Evolutionary conservation across 306 rosid genomes (phyloP).

Genomic region (Trifolium repens): DNA sequence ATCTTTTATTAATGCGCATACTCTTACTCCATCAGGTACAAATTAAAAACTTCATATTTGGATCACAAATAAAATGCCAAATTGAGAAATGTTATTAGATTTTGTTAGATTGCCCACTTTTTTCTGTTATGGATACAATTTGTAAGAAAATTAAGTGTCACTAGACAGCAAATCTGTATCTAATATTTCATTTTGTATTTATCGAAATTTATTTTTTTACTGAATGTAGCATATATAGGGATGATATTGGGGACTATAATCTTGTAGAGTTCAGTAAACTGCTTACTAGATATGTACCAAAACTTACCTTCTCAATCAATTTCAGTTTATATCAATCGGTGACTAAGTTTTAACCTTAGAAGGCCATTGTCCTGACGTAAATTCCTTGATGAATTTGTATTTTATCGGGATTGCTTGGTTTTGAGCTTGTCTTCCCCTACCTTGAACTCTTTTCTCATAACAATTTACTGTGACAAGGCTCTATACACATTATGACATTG

Average conservation of each 20-base stretch:
- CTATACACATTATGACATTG: constrained; percentile 5
- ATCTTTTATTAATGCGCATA: constrained; percentile 79
- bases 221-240: constrained; percentile 20
- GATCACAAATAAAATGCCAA: not conserved
- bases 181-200: constrained; percentile 11
- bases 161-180: constrained; percentile 15
- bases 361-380: constrained; percentile 1
- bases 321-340: not conserved
- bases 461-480: not conserved
- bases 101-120: constrained; percentile 23
- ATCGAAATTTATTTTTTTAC: constrained; percentile 4
- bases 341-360: constrained; percentile 18
- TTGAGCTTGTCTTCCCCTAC: constrained; percentile 1
- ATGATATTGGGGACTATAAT: constrained; percentile 11
- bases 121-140: constrained; percentile 12
- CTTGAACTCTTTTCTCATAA: constrained; percentile 21
- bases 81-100: constrained; percentile 26
- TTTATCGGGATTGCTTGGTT: not conserved
- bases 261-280: constrained; percentile 13
- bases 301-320: not conserved
- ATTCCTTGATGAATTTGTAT: constrained; percentile 19
- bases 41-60: constrained; percentile 23
- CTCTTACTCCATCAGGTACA: constrained; percentile 74
- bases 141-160: constrained; percentile 1
- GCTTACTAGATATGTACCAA: not conserved